Evolutionary conservation across 805 yeast genomes (phyloP).

Genomic region (Kockiozyma suomiensis): DNA sequence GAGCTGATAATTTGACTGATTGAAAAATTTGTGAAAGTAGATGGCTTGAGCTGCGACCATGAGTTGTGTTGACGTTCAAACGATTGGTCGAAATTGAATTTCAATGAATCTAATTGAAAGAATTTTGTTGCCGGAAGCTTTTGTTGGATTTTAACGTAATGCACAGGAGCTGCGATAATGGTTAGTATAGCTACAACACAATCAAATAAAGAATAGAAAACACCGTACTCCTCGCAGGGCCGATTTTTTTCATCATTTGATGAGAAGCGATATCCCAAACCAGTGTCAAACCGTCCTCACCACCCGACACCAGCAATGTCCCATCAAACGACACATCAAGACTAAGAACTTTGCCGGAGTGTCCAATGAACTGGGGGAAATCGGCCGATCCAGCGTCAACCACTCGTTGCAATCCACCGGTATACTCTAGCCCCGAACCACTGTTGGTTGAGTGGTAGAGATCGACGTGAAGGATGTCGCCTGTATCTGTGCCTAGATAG

Average conservation of each 20-base stretch:
- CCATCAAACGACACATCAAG: slow-evolving; percentile 74
- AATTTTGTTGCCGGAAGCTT: slow-evolving; percentile 14
- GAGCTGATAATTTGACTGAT: neutral
- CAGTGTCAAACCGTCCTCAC: slow-evolving; percentile 65
- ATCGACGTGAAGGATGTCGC: slow-evolving; percentile 53
- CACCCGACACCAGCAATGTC: slow-evolving; percentile 71
- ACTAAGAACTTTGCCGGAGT: slow-evolving; percentile 50
- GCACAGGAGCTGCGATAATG: slow-evolving; percentile 12
- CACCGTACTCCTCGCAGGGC: slow-evolving; percentile 35
- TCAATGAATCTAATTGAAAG: slow-evolving; percentile 10
- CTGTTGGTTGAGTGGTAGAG: slow-evolving; percentile 48
- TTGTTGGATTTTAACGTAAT: slow-evolving; percentile 15
- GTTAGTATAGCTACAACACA: neutral
- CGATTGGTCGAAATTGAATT: slow-evolving; percentile 40
- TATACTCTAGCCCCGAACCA: slow-evolving; percentile 52
- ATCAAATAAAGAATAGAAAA: neutral
- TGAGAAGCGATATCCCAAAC: slow-evolving; percentile 59
- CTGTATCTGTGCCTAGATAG: slow-evolving; percentile 57
- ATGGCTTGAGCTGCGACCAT: slow-evolving; percentile 27
- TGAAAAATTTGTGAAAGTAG: neutral
- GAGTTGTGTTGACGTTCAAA: slow-evolving; percentile 30
- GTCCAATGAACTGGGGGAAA: slow-evolving; percentile 26
- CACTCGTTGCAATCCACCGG: slow-evolving; percentile 64
- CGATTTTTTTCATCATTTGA: slow-evolving; percentile 42
- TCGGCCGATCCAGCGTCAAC: slow-evolving; percentile 41